Evolutionary conservation across 176 grass and related monocot genomes (phyloP).

Genomic region (Cymbopogon citratus): DNA sequence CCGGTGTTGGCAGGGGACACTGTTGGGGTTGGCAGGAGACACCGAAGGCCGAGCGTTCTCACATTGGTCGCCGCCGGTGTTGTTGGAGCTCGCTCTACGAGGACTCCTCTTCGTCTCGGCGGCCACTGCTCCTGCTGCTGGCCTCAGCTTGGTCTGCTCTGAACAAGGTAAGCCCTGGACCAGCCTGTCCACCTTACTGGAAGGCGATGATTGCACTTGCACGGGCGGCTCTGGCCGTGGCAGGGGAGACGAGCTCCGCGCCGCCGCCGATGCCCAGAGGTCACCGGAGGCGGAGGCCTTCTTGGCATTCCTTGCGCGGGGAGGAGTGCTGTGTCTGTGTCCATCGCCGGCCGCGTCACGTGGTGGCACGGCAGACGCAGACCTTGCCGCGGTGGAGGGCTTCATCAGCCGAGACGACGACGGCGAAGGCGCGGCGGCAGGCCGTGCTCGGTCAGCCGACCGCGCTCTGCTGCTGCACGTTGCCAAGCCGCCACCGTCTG

Average conservation of each 20-base stretch:
- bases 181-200: constrained; percentile 36
- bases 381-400: constrained; percentile 15
- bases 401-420: constrained; percentile 18
- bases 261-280: constrained; percentile 35
- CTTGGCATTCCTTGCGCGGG: not conserved
- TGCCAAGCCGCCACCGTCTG: not conserved
- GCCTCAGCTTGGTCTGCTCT: not conserved
- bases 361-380: constrained; percentile 21
- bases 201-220: not conserved
- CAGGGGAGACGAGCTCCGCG: constrained; percentile 37
- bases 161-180: constrained; percentile 8
- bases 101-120: constrained; percentile 60
- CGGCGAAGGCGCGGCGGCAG: constrained; percentile 13
- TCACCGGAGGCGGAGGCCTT: constrained; percentile 25
- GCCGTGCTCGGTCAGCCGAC: constrained; percentile 55
- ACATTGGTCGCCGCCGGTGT: constrained; percentile 28
- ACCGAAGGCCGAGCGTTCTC: constrained; percentile 26
- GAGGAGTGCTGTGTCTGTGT: constrained; percentile 9
- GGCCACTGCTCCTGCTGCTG: not conserved
- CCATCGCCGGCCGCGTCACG: constrained; percentile 25
- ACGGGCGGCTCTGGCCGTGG: constrained; percentile 35
- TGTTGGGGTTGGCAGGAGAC: not conserved
- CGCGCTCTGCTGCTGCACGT: constrained; percentile 42
- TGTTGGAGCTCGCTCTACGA: constrained; percentile 12
- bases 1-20: constrained; percentile 13